Evolutionary conservation across 2,329 filamentous ascomycete genomes (phyloP), one percentile per base, ranked within the genome.

Genomic region (Diaporthe sp.): DNA sequence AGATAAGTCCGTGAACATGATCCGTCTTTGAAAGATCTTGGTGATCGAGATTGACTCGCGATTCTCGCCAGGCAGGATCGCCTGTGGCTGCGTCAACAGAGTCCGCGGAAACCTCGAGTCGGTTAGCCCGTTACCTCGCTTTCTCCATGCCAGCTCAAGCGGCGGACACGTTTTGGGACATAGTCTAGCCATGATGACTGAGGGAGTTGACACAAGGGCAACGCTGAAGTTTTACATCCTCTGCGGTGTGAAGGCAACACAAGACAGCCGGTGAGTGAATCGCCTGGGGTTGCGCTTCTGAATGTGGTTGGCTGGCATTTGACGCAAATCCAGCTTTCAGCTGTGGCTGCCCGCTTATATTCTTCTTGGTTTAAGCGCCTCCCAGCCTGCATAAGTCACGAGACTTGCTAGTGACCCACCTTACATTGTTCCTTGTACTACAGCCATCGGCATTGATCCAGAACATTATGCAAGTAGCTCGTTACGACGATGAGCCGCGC

Each of bases 91-190:
- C 37, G 37, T 44, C 37, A 61, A 42, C 34, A 9, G 3, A 25
- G 34, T 9, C 19, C 34, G 22, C 5, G 2, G 6, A n/a, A 4
- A 15, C 9, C 13, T 61, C 3, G 13, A 19, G 13, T n/a, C 17
- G 37, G 37, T 28, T 19, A 7, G 37, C 37, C n/a, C 4, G 57
- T 61, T 42, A 61, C 58, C 58, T 61, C 37, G 58, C 37, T 25
- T 61, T 42, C 37, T 61, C 58, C 58, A 61, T 9, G 58, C 37
- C n/a, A 61, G n/a, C 10, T 61, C 37, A 17, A 61, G 58, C 58
- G 8, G n/a, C 15, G 37, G 58, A 17, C 58, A 61, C 4, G 37
- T 28, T 25, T 5, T 15, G 28, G 42, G 58, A 6, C 6, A 42
- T 13, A 17, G 5, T 2, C 13, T 9, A 4, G 58, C 13, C 58